Conservation (phyloP, 768 basidiomycete genomes). For the Leccinum subtestaceum region DNA sequence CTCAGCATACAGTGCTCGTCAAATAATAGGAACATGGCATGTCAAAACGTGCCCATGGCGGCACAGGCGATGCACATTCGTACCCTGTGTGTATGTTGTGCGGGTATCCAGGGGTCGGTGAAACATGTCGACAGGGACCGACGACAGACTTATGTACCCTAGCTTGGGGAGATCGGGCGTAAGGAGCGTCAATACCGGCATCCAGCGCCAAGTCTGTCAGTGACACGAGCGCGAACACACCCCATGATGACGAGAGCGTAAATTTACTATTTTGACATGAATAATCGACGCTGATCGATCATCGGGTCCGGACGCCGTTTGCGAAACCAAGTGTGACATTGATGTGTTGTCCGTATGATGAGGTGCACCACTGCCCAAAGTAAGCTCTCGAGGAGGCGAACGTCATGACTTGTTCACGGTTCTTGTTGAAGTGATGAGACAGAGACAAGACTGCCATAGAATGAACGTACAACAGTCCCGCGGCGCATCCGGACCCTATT, state of each 20-base stretch:
- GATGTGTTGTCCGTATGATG: conserved; percentile 51
- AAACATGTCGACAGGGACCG: neutral
- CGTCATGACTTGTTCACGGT: conserved; percentile 50
- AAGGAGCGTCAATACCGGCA: conserved; percentile 44
- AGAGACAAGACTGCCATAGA: conserved; percentile 39
- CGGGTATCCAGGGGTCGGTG: neutral
- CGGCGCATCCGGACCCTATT: conserved; percentile 44
- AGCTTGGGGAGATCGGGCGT: conserved; percentile 50
- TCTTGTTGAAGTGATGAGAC: conserved; percentile 51
- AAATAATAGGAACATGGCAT: neutral
- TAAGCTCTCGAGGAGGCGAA: conserved; percentile 54
- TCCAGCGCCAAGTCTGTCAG: conserved; percentile 35
- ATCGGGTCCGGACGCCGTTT: conserved; percentile 34
- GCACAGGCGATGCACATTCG: conserved; percentile 51
- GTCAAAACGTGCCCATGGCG: conserved; percentile 36
- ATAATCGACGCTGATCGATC: too few species aligned
- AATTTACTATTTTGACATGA: too few species aligned
- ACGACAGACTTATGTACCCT: conserved; percentile 31
- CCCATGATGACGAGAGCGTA: conserved; percentile 3
- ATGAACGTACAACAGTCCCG: conserved; percentile 48
- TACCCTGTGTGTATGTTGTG: conserved; percentile 23
- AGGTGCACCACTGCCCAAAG: conserved; percentile 56
- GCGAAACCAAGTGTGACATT: conserved; percentile 46
- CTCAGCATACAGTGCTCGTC: neutral
- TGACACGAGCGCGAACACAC: conserved; percentile 6